Conservation (phyloP, 1,284 basidiomycete genomes). For the Cutaneotrichosporon mucoides region DNA sequence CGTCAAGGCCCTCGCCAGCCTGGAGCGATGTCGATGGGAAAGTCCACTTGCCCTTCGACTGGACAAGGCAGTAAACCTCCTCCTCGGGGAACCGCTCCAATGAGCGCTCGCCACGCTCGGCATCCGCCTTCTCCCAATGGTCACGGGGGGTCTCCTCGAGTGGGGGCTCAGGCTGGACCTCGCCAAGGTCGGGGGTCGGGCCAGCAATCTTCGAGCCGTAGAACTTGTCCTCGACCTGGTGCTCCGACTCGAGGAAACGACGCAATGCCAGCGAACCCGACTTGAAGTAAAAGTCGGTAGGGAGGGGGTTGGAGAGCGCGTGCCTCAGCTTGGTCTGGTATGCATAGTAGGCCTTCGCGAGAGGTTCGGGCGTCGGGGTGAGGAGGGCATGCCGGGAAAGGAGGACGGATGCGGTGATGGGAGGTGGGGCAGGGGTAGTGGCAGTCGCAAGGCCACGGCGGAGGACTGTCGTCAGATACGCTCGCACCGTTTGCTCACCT, state of each 20-base stretch:
- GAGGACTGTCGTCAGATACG: slow-evolving; percentile 10
- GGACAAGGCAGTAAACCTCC: slow-evolving; percentile 79
- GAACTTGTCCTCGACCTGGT: slow-evolving; percentile 61
- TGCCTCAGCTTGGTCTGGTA: slow-evolving; percentile 81
- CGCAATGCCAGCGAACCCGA: slow-evolving; percentile 81
- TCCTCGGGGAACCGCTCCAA: slow-evolving; percentile 76
- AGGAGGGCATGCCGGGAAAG: slow-evolving; percentile 80
- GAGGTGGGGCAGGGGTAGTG: slow-evolving; percentile 21
- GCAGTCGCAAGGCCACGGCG: slow-evolving; percentile 22
- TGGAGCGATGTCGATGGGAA: slow-evolving; percentile 57
- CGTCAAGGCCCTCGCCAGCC: slow-evolving; percentile 38
- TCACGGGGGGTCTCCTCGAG: slow-evolving; percentile 27
- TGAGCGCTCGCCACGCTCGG: slow-evolving; percentile 58
- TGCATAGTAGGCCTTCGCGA: slow-evolving; percentile 79
- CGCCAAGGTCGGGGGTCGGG: slow-evolving; percentile 59
- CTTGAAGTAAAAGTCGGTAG: slow-evolving; percentile 92
- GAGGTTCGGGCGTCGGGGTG: slow-evolving; percentile 67
- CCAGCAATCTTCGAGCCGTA: slow-evolving; percentile 61
- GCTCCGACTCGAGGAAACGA: slow-evolving; percentile 70
- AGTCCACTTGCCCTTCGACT: slow-evolving; percentile 62
- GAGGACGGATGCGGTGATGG: slow-evolving; percentile 56
- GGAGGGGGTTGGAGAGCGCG: slow-evolving; percentile 82
- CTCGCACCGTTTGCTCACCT: neutral
- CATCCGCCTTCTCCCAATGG: slow-evolving; percentile 37
- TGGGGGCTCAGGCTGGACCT: slow-evolving; percentile 52